Evolutionary conservation across 2,329 filamentous ascomycete species (phyloP).

Genomic region (Aspergillus eucalypticola): DNA sequence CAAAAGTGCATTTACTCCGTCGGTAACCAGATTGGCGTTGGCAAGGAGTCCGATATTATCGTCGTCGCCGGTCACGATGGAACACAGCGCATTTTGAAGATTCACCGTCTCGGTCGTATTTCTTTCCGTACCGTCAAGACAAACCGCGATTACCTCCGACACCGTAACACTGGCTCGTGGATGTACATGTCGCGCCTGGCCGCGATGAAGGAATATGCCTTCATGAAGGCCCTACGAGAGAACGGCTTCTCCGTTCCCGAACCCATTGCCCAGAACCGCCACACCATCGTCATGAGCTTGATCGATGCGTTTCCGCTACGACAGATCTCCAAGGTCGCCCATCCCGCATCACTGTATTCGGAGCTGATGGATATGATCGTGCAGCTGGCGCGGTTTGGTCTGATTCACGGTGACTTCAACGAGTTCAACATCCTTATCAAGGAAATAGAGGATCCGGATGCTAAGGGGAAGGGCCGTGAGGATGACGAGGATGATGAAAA

Average conservation of each 20-base stretch:
- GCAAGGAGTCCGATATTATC: slow-evolving; percentile 97
- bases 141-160: slow-evolving; percentile 91
- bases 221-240: slow-evolving; percentile 81
- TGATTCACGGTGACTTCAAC: slow-evolving; percentile 98
- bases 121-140: slow-evolving; percentile 96
- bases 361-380: slow-evolving; percentile 87
- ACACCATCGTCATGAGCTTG: slow-evolving; percentile 94
- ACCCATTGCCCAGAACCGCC: slow-evolving; percentile 83
- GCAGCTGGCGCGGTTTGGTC: slow-evolving; percentile 75
- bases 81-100: slow-evolving; percentile 82
- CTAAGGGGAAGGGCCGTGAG: slow-evolving; percentile 40
- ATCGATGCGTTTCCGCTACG: slow-evolving; percentile 90
- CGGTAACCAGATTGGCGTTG: slow-evolving; percentile 90
- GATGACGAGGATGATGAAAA: slow-evolving; percentile 31
- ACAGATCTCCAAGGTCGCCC: slow-evolving; percentile 79
- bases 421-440: slow-evolving; percentile 98
- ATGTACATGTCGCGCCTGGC: slow-evolving; percentile 96
- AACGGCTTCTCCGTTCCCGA: slow-evolving; percentile 89
- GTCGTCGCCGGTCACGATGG: slow-evolving; percentile 82
- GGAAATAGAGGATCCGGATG: slow-evolving; percentile 56
- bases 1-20: slow-evolving; percentile 83
- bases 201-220: slow-evolving; percentile 90
- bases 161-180: slow-evolving; percentile 80
- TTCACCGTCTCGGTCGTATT: slow-evolving; percentile 91
- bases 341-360: slow-evolving; percentile 84